Percentiles rank a stretch among this genome's conserved stretches.
Evolutionary conservation across 164 flowering plant genomes (phyloP).

Genomic region (Tinospora cordifolia): DNA sequence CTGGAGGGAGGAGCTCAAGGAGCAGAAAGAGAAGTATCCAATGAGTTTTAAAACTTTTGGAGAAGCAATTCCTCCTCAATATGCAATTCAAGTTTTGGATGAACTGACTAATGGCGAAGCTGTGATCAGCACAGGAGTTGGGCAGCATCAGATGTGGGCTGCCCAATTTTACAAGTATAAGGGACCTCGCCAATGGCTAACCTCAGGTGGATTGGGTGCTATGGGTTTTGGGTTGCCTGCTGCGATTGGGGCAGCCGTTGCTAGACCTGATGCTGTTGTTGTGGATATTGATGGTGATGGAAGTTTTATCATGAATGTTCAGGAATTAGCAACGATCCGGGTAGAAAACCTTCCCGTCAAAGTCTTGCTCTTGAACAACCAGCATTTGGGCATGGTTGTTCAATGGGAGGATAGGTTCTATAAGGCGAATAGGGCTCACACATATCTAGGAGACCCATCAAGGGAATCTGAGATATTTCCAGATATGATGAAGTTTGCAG

Average conservation of each 20-base stretch:
- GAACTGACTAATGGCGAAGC: constrained; percentile 48
- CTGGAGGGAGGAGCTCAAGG: constrained; percentile 52
- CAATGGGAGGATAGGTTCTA: constrained; percentile 71
- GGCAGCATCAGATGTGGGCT: constrained; percentile 75
- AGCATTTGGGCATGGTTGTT: constrained; percentile 62
- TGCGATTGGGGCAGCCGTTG: constrained; percentile 63
- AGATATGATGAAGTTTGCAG: constrained; percentile 53
- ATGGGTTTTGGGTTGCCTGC: constrained; percentile 72
- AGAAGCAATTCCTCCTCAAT: constrained; percentile 61
- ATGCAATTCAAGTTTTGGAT: constrained; percentile 46
- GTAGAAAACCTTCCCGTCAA: constrained; percentile 55
- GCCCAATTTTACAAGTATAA: constrained; percentile 52
- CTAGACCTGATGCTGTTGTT: constrained; percentile 40
- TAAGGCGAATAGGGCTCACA: constrained; percentile 64
- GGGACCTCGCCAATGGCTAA: constrained; percentile 53
- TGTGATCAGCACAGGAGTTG: constrained; percentile 52
- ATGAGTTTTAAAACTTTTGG: constrained; percentile 48
- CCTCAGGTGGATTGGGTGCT: constrained; percentile 56
- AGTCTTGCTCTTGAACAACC: constrained; percentile 47
- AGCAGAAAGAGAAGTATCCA: constrained; percentile 45
- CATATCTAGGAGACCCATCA: constrained; percentile 54
- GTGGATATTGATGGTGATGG: constrained; percentile 64
- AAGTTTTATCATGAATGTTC: constrained; percentile 59
- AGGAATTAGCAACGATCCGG: constrained; percentile 46
- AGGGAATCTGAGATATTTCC: constrained; percentile 54